Base-by-base conservation (phyloP, 805 yeast genomes). In the Yamadazyma paraphyllophila region DNA sequence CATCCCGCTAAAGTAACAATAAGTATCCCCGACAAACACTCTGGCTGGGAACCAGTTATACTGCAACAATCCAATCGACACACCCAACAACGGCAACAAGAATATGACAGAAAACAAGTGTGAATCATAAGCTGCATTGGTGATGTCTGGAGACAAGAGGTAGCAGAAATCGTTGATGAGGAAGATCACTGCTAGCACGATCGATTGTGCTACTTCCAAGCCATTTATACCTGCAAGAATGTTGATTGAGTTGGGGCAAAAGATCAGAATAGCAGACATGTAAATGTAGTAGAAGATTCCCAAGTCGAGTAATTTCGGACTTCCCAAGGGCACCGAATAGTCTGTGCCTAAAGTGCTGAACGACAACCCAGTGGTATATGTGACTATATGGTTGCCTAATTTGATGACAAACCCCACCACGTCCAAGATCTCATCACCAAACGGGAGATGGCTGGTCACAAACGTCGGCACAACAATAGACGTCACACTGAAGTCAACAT, bases 1-100 rank as follows among this genome's bases (percentile, higher is more conserved):
- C 99, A 94, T 94, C 3, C 99, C 99, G 20, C 96, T 89, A 65
- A 94, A 91, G 66, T 94, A 94, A 67, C 99, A 94, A 71, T 86
- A 94, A 0, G 99, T 92, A 62, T 94, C 99, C 26, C 99, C 99
- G 7, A 94, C 99, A 67, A 94, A 94, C 1, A 89, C 98, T 46
- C 69, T 69, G 0, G 99, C 89, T 0, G 99, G 99, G 71, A 75
- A 94, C 85, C 91, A 86, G 62, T 94, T 94, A 71, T 74, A 84
- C 54, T 78, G 80, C 55, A 87, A 77, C 45, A 94, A 67, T 0
- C 87, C 96, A 1, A 83, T 50, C 0, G 96, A 80, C 7, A 88
- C 94, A 1, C 97, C 97, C 34, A 92, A 59, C 59, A 92, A 85
- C 16, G 99, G 99, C 1, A 91, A 69, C 34, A 94, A 66, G 51